Base-by-base conservation (phyloP, 768 basidiomycete genomes). In the Hydnomerulius pinastri region DNA sequence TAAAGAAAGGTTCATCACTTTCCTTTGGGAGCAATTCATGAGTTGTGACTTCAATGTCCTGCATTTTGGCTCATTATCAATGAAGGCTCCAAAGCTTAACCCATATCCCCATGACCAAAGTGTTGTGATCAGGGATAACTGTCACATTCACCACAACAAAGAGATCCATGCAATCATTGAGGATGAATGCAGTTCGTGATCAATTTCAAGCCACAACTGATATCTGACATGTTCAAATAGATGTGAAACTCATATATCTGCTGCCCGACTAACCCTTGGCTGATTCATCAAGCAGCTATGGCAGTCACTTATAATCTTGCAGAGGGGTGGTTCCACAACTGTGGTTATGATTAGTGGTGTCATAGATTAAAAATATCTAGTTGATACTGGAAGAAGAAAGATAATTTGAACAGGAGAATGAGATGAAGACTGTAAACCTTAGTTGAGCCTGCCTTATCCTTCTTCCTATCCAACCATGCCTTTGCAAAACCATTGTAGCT, bases 51-150 rank as follows among this genome's bases (percentile, higher is more conserved):
- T n/a, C 13, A 33, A 15, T 6, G 17, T 33, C 17, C 20, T 54
- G 7, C 17, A 23, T 37, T 20, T 18, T 29, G 9, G 27, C 20
- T 51, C 38, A 45, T 15, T 30, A 23, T 17, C 44, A 12, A 20
- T 38, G 3, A n/a, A 62, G 62, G 60, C 63, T 8, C 65, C 63
- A 20, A 48, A 55, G 20, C 46, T 69, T 21, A 71, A 61, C 20
- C 73, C 71, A 23, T 75, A 66, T 57, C 72, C 72, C 1, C 65
- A 59, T n/a, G 55, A 58, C 9, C 42, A 49, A 15, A 75, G 74
- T 60, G 63, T 73, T 7, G 59, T 75, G 30, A 59, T 76, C 2
- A 43, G 74, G 25, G 69, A 74, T 41, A 76, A 76, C 50, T 73
- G 72, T 43, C 52, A 61, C 4, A 76, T 76, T 46, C 73, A 76